Evolutionary conservation across 2,329 filamentous ascomycete genomes (phyloP).

Genomic region (Pseudogymnoascus sp.): DNA sequence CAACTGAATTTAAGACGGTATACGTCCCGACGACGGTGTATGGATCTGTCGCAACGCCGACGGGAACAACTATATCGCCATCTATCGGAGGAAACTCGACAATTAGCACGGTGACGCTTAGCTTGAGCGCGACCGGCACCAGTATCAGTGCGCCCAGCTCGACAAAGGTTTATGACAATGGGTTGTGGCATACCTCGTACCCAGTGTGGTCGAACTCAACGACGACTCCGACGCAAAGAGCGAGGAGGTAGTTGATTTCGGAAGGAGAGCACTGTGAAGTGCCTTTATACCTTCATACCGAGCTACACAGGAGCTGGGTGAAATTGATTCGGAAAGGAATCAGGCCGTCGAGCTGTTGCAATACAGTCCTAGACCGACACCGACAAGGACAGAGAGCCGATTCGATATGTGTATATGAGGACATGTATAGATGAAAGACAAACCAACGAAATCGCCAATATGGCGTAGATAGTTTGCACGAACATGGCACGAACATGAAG

Average conservation of each 20-base stretch:
- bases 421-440: background rate
- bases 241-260: background rate
- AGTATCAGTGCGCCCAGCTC: background rate
- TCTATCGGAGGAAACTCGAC: background rate
- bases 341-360: background rate
- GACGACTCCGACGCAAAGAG: background rate
- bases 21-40: slow-evolving; percentile 2
- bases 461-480: background rate
- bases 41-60: background rate
- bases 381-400: background rate
- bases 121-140: background rate
- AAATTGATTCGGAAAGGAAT: background rate
- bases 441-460: background rate
- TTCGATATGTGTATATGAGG: background rate
- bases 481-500: background rate
- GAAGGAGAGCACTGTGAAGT: background rate
- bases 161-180: slow-evolving; percentile 22
- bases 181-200: slow-evolving; percentile 27
- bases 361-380: background rate
- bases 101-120: background rate
- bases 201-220: slow-evolving; percentile 10
- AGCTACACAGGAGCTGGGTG: background rate
- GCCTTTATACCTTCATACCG: background rate
- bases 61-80: background rate
- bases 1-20: slow-evolving; percentile 11